Evolutionary conservation across 2,329 filamentous ascomycete genomes (phyloP).

Genomic region (Cytospora leucostoma): DNA sequence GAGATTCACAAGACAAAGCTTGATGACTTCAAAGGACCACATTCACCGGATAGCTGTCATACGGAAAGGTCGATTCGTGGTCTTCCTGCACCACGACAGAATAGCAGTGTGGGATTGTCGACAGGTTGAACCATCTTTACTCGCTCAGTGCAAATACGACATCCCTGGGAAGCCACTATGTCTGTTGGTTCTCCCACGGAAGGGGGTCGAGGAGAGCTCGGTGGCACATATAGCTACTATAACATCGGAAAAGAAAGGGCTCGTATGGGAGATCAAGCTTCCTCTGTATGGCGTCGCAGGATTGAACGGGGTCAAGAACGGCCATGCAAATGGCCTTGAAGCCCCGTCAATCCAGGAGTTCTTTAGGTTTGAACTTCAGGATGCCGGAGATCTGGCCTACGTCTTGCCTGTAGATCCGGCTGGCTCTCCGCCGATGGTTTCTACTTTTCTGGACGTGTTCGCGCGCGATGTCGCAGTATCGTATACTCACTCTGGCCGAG

Average conservation of each 20-base stretch:
- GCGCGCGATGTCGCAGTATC: conserved; percentile 84
- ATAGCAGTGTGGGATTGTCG: conserved; percentile 82
- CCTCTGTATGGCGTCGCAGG: conserved; percentile 46
- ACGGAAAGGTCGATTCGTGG: conserved; percentile 73
- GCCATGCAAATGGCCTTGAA: conserved; percentile 38
- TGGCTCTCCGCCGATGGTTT: conserved; percentile 68
- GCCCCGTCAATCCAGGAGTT: conserved; percentile 61
- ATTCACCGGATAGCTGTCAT: conserved; percentile 81
- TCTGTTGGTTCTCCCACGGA: conserved; percentile 70
- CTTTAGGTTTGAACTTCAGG: conserved; percentile 68
- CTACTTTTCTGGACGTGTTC: conserved; percentile 83
- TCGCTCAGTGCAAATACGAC: conserved; percentile 61
- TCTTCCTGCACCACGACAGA: conserved; percentile 73
- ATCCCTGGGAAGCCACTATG: conserved; percentile 74
- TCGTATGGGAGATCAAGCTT: conserved; percentile 77
- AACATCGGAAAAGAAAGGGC: conserved; percentile 73
- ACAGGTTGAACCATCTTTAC: conserved; percentile 54
- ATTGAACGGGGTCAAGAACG: conserved; percentile 14
- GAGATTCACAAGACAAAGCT: conserved; percentile 65
- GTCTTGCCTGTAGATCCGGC: conserved; percentile 85
- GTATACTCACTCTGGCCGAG: conserved; percentile 71
- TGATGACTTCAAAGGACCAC: conserved; percentile 66
- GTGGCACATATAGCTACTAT: conserved; percentile 78
- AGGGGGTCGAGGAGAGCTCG: conserved; percentile 56
- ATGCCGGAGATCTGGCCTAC: conserved; percentile 60